Evolutionary conservation across 2,329 filamentous ascomycete species (phyloP).

Genomic region (Calcarisporium arbuscula): DNA sequence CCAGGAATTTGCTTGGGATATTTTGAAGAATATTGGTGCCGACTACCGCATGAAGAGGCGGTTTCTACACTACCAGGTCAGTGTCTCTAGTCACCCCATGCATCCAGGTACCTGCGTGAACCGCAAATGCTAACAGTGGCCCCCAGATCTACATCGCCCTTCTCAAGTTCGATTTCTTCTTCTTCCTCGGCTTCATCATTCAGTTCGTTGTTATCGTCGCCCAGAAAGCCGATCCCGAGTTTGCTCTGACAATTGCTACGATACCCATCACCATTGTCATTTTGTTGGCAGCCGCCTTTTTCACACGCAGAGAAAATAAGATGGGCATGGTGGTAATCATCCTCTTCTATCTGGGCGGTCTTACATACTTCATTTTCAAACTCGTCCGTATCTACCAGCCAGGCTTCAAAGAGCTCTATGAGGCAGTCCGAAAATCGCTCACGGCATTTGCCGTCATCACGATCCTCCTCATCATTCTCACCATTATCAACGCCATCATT

Average conservation of each 20-base stretch:
- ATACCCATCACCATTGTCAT: constrained; percentile 89
- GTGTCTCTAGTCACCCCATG: constrained; percentile 12
- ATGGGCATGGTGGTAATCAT: constrained; percentile 73
- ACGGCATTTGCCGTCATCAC: constrained; percentile 94
- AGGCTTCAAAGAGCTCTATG: constrained; percentile 54
- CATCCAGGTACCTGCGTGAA: background rate
- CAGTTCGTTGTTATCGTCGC: constrained; percentile 94
- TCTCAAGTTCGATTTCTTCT: constrained; percentile 99
- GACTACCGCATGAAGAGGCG: constrained; percentile 95
- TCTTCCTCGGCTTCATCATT: constrained; percentile 97
- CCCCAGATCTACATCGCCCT: constrained; percentile 89
- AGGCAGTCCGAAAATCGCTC: constrained; percentile 74
- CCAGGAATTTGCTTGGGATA: constrained; percentile 98
- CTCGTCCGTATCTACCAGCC: constrained; percentile 88
- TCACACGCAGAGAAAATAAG: constrained; percentile 76
- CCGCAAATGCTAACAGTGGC: constrained; percentile 10
- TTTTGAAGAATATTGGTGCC: constrained; percentile 97
- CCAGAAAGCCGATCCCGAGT: constrained; percentile 62
- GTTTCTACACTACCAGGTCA: constrained; percentile 91
- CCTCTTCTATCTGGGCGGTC: constrained; percentile 77
- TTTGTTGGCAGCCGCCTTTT: constrained; percentile 76
- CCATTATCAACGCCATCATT: constrained; percentile 78
- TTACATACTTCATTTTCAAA: constrained; percentile 98
- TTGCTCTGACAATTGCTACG: constrained; percentile 79
- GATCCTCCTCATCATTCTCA: constrained; percentile 79